phyloP scores from a whole-genome alignment of 2,329 filamentous ascomycete genomes.

The Hypomyces perniciosus region DNA sequence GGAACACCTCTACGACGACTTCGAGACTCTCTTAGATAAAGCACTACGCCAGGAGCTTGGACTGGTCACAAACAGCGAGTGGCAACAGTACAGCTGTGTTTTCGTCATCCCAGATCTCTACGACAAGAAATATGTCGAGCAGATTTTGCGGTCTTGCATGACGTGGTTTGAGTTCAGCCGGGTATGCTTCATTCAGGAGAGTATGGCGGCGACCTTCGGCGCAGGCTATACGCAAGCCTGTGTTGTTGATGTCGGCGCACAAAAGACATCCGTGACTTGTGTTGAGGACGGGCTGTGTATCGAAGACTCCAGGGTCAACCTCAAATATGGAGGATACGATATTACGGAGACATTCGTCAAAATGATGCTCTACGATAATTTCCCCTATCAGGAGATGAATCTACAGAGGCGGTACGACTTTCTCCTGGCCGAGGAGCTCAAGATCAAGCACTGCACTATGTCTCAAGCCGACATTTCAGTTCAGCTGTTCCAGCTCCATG shows the following conservation, averaged over 20 bases:
- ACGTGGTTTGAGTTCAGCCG: slow-evolving; percentile 83
- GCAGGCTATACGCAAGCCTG: slow-evolving; percentile 92
- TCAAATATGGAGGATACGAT: slow-evolving; percentile 90
- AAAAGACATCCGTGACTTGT: slow-evolving; percentile 95
- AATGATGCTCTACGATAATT: slow-evolving; percentile 96
- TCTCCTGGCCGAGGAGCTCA: slow-evolving; percentile 88
- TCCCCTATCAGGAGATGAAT: slow-evolving; percentile 94
- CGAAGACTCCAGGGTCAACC: slow-evolving; percentile 88
- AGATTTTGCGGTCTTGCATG: slow-evolving; percentile 77
- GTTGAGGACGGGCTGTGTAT: slow-evolving; percentile 94
- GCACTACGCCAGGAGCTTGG: slow-evolving; percentile 82
- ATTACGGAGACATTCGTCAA: slow-evolving; percentile 93
- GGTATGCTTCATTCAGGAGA: slow-evolving; percentile 94
- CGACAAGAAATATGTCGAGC: slow-evolving; percentile 86
- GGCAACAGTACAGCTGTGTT: slow-evolving; percentile 91
- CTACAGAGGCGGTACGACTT: slow-evolving; percentile 86
- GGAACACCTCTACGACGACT: slow-evolving; percentile 76
- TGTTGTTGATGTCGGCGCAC: slow-evolving; percentile 91
- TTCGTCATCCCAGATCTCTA: slow-evolving; percentile 96
- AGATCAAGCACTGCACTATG: slow-evolving; percentile 88
- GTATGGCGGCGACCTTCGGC: slow-evolving; percentile 88
- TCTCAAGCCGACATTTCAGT: slow-evolving; percentile 85
- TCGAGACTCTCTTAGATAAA: slow-evolving; percentile 80
- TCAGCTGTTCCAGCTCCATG: slow-evolving; percentile 82
- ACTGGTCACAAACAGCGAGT: slow-evolving; percentile 69